A percentile compares a stretch with the other conserved stretches of the same genome.
These are phyloP conservation scores for Microcos paniculata DNA, from an alignment of 345 rosid species.

Conservation along the genomic window DNA sequence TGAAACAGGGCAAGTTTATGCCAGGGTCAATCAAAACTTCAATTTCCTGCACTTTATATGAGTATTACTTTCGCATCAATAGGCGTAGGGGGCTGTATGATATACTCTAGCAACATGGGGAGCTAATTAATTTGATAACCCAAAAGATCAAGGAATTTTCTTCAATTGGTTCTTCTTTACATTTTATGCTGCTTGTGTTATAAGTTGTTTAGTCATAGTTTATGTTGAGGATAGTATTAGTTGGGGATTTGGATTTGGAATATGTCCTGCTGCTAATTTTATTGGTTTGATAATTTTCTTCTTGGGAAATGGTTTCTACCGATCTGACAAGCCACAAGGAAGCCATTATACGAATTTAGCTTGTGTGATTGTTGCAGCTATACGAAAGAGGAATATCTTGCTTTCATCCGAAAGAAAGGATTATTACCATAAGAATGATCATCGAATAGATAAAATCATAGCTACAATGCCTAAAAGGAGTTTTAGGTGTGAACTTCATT, in stretches of 20 bases:
- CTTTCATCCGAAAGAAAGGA: neutral
- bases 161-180: slow-evolving; percentile 28
- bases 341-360: slow-evolving; percentile 20
- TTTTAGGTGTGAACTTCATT: slow-evolving; percentile 29
- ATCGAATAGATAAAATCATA: neutral
- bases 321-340: slow-evolving; percentile 13
- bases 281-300: slow-evolving; percentile 15
- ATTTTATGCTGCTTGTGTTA: neutral
- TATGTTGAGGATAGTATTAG: slow-evolving; percentile 25
- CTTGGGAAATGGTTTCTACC: slow-evolving; percentile 16
- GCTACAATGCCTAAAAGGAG: slow-evolving; percentile 10
- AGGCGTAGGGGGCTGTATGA: slow-evolving; percentile 22
- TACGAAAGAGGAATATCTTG: slow-evolving; percentile 14
- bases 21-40: slow-evolving; percentile 14
- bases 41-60: slow-evolving; percentile 3
- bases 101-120: slow-evolving; percentile 29
- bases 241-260: slow-evolving; percentile 30
- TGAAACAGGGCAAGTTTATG: neutral
- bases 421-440: slow-evolving; percentile 10
- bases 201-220: slow-evolving; percentile 13
- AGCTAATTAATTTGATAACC: slow-evolving; percentile 22
- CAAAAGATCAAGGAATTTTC: slow-evolving; percentile 19
- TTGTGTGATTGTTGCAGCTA: slow-evolving; percentile 25
- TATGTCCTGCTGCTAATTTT: slow-evolving; percentile 13
- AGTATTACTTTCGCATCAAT: slow-evolving; percentile 13